These are phyloP conservation scores for Thelephora terrestris DNA, from an alignment of 1,284 basidiomycete species.

Conservation along the genomic window DNA sequence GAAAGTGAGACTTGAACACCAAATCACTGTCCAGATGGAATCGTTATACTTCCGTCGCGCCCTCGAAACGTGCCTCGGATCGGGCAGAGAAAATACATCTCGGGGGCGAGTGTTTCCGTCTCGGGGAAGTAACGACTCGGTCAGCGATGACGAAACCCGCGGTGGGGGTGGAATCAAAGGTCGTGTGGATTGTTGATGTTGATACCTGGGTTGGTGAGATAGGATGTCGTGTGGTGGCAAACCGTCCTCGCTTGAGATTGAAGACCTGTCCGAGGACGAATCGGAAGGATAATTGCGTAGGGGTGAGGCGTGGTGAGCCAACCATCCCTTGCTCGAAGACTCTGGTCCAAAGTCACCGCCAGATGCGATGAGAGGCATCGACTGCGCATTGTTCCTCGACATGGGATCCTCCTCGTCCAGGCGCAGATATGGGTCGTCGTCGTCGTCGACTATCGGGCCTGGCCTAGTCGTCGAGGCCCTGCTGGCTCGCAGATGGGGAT, in stretches of 20 bases:
- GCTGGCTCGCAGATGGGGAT: slow-evolving; percentile 54
- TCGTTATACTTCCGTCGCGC: slow-evolving; percentile 63
- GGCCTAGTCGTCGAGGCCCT: slow-evolving; percentile 15
- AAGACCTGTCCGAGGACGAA: slow-evolving; percentile 24
- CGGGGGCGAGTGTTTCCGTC: slow-evolving; percentile 51
- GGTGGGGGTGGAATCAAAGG: slow-evolving; percentile 23
- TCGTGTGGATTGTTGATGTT: slow-evolving; percentile 14
- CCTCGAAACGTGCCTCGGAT: slow-evolving; percentile 52
- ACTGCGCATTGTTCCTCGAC: slow-evolving; percentile 34
- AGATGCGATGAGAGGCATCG: slow-evolving; percentile 41
- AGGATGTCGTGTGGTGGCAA: slow-evolving; percentile 27
- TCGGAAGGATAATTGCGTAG: slow-evolving; percentile 38
- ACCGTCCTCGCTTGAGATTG: slow-evolving; percentile 37
- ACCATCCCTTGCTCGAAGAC: slow-evolving; percentile 49
- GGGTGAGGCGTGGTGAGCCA: slow-evolving; percentile 53
- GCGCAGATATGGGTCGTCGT: slow-evolving; percentile 67
- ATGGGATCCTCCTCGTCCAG: slow-evolving; percentile 44
- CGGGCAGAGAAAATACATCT: slow-evolving; percentile 64
- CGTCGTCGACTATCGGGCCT: slow-evolving; percentile 24
- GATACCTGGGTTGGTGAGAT: slow-evolving; percentile 15
- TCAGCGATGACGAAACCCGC: slow-evolving; percentile 49
- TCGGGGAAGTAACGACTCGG: slow-evolving; percentile 61
- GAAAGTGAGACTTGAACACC: slow-evolving; percentile 46
- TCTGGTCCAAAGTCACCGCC: slow-evolving; percentile 26
- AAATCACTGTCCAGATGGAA: slow-evolving; percentile 57